Evolutionary conservation across 495 filamentous ascomycete genomes (phyloP), one percentile per base, ranked within the genome.

Genomic region (Achaetomiella virescens): DNA sequence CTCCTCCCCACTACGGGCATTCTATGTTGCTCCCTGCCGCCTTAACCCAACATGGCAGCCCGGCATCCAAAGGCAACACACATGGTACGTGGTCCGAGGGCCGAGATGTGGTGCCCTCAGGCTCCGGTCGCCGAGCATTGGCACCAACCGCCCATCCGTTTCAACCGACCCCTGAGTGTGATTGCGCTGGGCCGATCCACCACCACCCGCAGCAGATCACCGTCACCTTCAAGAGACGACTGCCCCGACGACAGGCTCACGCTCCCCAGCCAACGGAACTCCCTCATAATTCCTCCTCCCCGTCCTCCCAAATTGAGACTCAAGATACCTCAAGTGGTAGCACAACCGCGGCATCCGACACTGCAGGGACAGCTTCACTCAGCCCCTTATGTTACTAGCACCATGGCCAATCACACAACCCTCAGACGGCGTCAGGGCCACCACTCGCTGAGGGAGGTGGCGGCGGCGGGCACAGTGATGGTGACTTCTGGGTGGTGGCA

Each of bases 261-360:
- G 24, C 43, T 58, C 15, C 55, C 48, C 12, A 58, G 42, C 22
- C 55, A 52, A 35, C 40, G 15, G 31, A 22, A n/a, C 29, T 5
- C 42, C 1, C 14, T 29, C 5, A 6, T 29, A 12, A 15, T 12
- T 27, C 27, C 22, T 31, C 25, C 11, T 33, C 27, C 14, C 2
- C 25, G 9, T 15, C 25, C 48, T 35, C 14, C 24, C 38, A 50
- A 50, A 49, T 14, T n/a, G 10, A 50, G 17, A 3, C 35, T 15
- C 3, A 9, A 38, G 2, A 18, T 17, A 2, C 11, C 14, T 7
- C 6, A 8, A 14, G 22, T 6, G 9, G 48, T 42, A 8, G 18
- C 31, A 20, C 37, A 14, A n/a, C 4, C 4, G 14, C 10, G 1
- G 12, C 37, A 36, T 18, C 22, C 10, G 1, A 15, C 38, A 20